Percentiles rank a stretch among this genome's conserved stretches.
These are phyloP conservation scores for Gossypium rotundifolium DNA, from an alignment of 345 rosid genomes.

Conservation along the genomic window DNA sequence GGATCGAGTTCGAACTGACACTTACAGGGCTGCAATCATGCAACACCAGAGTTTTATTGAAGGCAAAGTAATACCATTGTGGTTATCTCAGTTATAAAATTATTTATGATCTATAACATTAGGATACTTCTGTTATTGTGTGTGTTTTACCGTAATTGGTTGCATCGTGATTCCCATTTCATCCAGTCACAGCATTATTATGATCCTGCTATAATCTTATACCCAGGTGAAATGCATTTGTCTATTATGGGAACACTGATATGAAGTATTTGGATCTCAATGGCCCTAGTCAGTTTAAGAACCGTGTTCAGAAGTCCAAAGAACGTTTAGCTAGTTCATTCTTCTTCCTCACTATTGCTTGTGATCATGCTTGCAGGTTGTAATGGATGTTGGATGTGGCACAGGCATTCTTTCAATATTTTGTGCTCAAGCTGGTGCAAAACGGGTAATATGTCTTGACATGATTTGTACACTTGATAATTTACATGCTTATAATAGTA, in stretches of 20 bases:
- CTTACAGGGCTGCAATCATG: conserved; percentile 81
- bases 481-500: not conserved
- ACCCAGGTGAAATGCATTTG: not conserved
- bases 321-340: not conserved
- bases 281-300: not conserved
- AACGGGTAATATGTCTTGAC: conserved; percentile 43
- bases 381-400: conserved; percentile 98
- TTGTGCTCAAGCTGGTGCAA: conserved; percentile 99
- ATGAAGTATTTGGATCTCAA: not conserved
- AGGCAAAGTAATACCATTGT: conserved; percentile 70
- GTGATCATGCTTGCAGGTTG: conserved; percentile 52
- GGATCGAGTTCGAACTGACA: conserved; percentile 80
- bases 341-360: conserved; percentile 15
- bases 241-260: not conserved
- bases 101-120: not conserved
- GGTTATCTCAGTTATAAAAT: conserved; percentile 8
- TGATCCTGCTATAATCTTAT: not conserved
- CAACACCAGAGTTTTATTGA: conserved; percentile 73
- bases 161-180: not conserved
- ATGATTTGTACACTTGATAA: not conserved
- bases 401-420: conserved; percentile 96
- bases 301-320: not conserved
- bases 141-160: not conserved
- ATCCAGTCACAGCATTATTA: not conserved
- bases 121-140: not conserved